A percentile compares a stretch with the other conserved stretches of the same genome.
Conservation (phyloP, 495 filamentous ascomycete species). For the Xylaria intraflava region DNA sequence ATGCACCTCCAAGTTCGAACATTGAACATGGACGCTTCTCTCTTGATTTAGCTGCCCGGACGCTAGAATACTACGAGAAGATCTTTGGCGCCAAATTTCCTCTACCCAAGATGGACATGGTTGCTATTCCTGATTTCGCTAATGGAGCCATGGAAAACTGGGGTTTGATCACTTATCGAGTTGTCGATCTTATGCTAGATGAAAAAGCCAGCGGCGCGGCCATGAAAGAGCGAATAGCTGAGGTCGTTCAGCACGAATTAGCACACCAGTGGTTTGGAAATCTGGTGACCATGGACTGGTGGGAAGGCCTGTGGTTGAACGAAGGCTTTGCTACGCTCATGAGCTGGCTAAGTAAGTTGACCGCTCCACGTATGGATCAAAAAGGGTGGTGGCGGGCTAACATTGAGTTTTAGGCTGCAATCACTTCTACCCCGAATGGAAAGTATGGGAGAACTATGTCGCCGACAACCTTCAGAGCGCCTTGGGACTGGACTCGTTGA, state of each 20-base stretch:
- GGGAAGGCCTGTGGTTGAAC: slow-evolving; percentile 97
- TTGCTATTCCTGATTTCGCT: slow-evolving; percentile 89
- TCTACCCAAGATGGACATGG: slow-evolving; percentile 91
- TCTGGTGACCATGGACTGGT: slow-evolving; percentile 98
- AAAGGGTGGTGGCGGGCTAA: slow-evolving; percentile 14
- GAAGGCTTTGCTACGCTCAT: slow-evolving; percentile 88
- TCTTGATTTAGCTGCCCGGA: slow-evolving; percentile 60
- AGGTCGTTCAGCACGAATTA: slow-evolving; percentile 93
- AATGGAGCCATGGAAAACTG: slow-evolving; percentile 99
- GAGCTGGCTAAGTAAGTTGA: slow-evolving; percentile 47
- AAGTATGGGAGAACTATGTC: slow-evolving; percentile 95
- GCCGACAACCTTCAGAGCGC: slow-evolving; percentile 86
- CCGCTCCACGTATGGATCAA: background rate
- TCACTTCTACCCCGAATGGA: slow-evolving; percentile 94
- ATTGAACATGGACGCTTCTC: slow-evolving; percentile 64
- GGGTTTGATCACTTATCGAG: slow-evolving; percentile 92
- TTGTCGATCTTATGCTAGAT: slow-evolving; percentile 86
- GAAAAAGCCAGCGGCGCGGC: slow-evolving; percentile 87
- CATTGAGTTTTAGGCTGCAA: slow-evolving; percentile 57
- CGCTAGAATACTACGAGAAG: slow-evolving; percentile 66
- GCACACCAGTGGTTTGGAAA: slow-evolving; percentile 99
- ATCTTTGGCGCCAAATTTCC: slow-evolving; percentile 68
- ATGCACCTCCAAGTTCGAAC: slow-evolving; percentile 55
- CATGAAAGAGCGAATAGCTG: slow-evolving; percentile 87
- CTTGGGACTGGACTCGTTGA: slow-evolving; percentile 78